phyloP scores from a whole-genome alignment of 768 basidiomycete genomes.

The Lentinus brumalis region DNA sequence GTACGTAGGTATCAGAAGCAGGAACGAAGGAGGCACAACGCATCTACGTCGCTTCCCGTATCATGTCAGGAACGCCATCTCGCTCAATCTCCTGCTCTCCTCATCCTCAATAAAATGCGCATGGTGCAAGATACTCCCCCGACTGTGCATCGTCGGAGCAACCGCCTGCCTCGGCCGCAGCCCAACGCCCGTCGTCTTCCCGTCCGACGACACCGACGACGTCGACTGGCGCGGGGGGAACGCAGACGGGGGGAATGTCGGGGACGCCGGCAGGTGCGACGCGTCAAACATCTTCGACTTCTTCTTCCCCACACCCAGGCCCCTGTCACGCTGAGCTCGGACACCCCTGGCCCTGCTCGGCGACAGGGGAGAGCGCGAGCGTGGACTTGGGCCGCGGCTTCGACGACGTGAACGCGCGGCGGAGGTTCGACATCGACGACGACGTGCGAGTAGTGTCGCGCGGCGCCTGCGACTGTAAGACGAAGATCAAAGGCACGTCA shows the following conservation, averaged over 20 bases:
- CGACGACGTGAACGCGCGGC: conserved; percentile 41
- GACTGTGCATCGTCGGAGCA: conserved; percentile 59
- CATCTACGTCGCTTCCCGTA: no score
- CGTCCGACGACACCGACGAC: conserved; percentile 31
- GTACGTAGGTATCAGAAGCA: no score
- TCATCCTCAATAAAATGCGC: conserved; percentile 61
- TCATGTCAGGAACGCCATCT: conserved; percentile 58
- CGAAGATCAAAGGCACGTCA: conserved; percentile 17
- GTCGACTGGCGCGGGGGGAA: neutral
- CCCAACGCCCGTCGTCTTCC: conserved; percentile 19
- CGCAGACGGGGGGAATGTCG: conserved; percentile 9
- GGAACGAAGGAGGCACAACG: no score
- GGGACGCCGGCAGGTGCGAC: conserved; percentile 11
- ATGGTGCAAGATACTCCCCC: conserved; percentile 57
- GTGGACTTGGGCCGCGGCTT: conserved; percentile 24
- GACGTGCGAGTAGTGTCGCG: conserved; percentile 29
- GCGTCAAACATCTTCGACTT: conserved; percentile 3
- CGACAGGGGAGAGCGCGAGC: conserved; percentile 37
- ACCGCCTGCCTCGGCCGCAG: conserved; percentile 42
- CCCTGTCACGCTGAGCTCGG: no score
- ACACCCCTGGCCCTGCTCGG: neutral
- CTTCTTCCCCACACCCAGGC: neutral
- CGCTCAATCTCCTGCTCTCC: conserved; percentile 68
- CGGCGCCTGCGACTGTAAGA: conserved; percentile 1
- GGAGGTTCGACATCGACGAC: conserved; percentile 45